Base-by-base conservation (phyloP, 2,329 filamentous ascomycete species). In the Colletotrichum tabaci region DNA sequence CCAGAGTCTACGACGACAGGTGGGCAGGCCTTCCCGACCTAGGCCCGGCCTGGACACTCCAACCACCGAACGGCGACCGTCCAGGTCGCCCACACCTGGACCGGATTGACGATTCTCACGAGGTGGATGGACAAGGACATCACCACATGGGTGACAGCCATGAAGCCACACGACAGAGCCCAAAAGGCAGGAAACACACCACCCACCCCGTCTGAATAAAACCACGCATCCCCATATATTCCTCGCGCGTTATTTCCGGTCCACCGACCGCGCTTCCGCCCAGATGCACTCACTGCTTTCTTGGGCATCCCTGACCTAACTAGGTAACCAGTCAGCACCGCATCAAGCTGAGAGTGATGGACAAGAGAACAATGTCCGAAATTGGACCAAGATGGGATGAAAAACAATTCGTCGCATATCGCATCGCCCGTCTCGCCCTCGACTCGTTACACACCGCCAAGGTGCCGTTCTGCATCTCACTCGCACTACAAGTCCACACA, bases 391-490 rank as follows among this genome's bases (percentile, higher is more conserved):
- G 9, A 38, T 10, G 35, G 35, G 8, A 38, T 38, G 9, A 10
- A 38, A 38, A 38, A 38, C 35, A 38, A 38, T 38, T 35, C 30
- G 30, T 35, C 30, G 30, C 30, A 35, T 35, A 2, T 35, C 30
- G 30, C 30, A 35, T 35, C 30, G 8, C 30, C 30, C 30, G 52
- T 50, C 30, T 49, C 7, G 35, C 38, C 60, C 57, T 63, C 58
- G 68, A 60, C 10, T 68, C 68, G 58, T 58, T 67, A 63, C 65
- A 63, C 65, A 71, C 68, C 68, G 68, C 65, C 68, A 68, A 68
- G 65, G 65, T 63, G 64, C 57, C 68, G 12, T 58, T 49, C 40
- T 69, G 67, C 46, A 61, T 66, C 62, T 70, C 55, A 66, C 67
- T 66, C 61, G 62, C 21, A 42, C 62, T 56, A 62, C 67, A 57